These are phyloP conservation scores for Candida chauliodis DNA, from an alignment of 805 yeast species.

Conservation along the genomic window DNA sequence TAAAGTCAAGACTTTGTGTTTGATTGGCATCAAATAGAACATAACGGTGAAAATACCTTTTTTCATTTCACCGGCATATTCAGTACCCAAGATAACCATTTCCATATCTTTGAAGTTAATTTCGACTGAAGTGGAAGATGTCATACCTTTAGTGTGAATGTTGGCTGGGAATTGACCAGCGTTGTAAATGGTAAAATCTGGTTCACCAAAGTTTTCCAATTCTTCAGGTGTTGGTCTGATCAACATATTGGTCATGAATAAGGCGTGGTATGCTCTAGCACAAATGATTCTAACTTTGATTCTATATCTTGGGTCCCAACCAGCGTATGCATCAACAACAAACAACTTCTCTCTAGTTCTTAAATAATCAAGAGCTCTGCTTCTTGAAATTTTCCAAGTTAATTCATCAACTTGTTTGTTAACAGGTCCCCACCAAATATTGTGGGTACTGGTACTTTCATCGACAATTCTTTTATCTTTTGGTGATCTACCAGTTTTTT, in stretches of 20 bases:
- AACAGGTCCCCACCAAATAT: constrained; percentile 99
- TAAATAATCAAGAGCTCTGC: constrained; percentile 94
- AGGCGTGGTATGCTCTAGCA: constrained; percentile 97
- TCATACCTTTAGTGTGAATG: constrained; percentile 94
- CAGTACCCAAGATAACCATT: constrained; percentile 98
- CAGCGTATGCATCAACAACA: constrained; percentile 95
- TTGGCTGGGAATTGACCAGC: constrained; percentile 99
- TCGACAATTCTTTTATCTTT: constrained; percentile 97
- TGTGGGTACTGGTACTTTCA: constrained; percentile 76
- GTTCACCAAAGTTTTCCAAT: constrained; percentile 86
- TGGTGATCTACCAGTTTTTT: constrained; percentile 97
- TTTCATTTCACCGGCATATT: constrained; percentile 99
- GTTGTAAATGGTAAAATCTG: constrained; percentile 96
- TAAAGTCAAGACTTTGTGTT: constrained; percentile 83
- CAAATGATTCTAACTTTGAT: constrained; percentile 93
- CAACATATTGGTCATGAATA: constrained; percentile 97
- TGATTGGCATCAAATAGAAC: constrained; percentile 98
- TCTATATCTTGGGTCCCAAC: constrained; percentile 98
- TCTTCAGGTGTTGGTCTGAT: constrained; percentile 93
- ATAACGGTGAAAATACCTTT: constrained; percentile 98
- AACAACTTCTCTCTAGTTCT: constrained; percentile 93
- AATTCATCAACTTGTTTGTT: constrained; percentile 90
- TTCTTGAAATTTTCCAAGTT: constrained; percentile 93
- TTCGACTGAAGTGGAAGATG: constrained; percentile 92
- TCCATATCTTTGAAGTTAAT: constrained; percentile 97